Base-by-base conservation (phyloP, 2,329 filamentous ascomycete genomes). In the Grosmannia clavigera region DNA sequence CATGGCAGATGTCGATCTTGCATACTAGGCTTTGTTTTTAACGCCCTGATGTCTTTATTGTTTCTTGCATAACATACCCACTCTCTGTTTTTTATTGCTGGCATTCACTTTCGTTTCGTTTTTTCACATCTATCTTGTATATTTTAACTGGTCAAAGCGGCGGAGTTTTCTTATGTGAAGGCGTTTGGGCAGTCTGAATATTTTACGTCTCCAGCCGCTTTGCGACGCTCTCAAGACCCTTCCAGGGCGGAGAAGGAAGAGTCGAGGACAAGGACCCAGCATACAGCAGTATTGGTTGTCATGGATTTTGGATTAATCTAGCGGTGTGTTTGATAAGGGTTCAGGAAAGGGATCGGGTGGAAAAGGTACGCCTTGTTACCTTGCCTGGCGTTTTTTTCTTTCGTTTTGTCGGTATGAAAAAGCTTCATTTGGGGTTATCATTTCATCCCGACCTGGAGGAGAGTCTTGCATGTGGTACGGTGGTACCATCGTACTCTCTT, bases 1-100 rank as follows among this genome's bases (percentile, higher is more conserved):
- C 16, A 65, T 67, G 64, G 65, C 61, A 12, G 62, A 64, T 55
- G 64, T 67, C 16, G 66, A 67, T 35, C 53, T 67, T 25, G 61
- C 62, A 10, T 67, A 67, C 53, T 67, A 57, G 27, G 50, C 16
- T 19, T 31, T 31, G 12, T 6, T 31, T 62, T 27, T 40, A 16
- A 22, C 16, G 10, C 12, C 11, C 22, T 40, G 27, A n/a, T 58
- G 46, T 51, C 22, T 25, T 43, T n/a, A n/a, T 40, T 40, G 38
- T 61, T 38, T 57, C 25, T 43, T 56, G 54, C 38, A 40, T 56
- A 56, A 43, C 54, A 56, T 56, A 56, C 54, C 54, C 54, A 43
- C 35, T 35, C 35, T 22, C 19, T 19, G n/a, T 22, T 35, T 43
- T 27, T 22, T 38, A 16, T 55, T 12, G n/a, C 38, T 38, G 29